phyloP scores from a whole-genome alignment of 1,284 basidiomycete species.

The Cryptococcus sp. region DNA sequence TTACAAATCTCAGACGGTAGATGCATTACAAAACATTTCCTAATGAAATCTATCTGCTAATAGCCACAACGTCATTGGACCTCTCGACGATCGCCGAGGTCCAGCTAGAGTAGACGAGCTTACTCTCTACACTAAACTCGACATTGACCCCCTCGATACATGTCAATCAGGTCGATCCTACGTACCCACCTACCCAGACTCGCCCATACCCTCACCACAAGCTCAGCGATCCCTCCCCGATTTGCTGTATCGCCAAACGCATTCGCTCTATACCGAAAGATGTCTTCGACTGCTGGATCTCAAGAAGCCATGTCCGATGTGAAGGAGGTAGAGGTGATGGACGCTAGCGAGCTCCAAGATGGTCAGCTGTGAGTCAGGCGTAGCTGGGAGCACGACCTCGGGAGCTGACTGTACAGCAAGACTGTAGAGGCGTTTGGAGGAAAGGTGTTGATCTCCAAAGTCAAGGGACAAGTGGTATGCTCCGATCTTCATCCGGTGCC shows the following conservation, averaged over 20 bases:
- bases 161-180: neutral
- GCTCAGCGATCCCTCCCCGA: neutral
- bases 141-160: too few relatives aligned
- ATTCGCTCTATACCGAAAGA: neutral
- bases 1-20: too few relatives aligned
- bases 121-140: too few relatives aligned
- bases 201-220: neutral
- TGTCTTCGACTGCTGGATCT: neutral
- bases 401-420: slow-evolving; percentile 29
- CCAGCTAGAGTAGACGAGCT: too few relatives aligned
- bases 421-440: slow-evolving; percentile 72
- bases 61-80: too few relatives aligned
- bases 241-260: neutral
- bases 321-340: slow-evolving; percentile 26
- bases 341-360: slow-evolving; percentile 58
- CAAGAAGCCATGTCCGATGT: neutral
- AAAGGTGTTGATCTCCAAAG: slow-evolving; percentile 71
- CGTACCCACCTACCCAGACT: neutral
- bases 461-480: slow-evolving; percentile 57
- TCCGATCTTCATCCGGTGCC: slow-evolving; percentile 43
- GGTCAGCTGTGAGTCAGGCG: slow-evolving; percentile 59
- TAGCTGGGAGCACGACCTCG: neutral
- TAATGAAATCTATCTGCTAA: too few relatives aligned
- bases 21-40: too few relatives aligned
- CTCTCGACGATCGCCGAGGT: too few relatives aligned